A percentile compares a stretch with the other conserved stretches of the same genome.
Conservation (phyloP, 768 basidiomycete species). For the Lentinula detonsa region DNA sequence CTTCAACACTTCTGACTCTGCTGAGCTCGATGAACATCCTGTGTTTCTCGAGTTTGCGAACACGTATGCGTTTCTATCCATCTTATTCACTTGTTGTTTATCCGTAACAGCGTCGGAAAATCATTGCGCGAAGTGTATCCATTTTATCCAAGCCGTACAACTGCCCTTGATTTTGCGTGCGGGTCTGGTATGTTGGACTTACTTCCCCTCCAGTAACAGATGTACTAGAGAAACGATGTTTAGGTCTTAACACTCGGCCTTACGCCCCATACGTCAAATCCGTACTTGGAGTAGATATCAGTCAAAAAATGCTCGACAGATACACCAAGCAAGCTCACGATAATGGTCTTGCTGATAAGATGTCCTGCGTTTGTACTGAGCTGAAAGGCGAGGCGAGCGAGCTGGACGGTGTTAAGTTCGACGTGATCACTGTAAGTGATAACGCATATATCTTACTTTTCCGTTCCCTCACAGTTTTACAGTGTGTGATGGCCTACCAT, state of each 20-base stretch:
- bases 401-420: constrained; percentile 52
- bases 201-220: no score
- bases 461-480: not conserved
- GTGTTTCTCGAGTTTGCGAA: constrained; percentile 9
- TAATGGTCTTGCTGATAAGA: constrained; percentile 65
- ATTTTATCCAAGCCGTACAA: constrained; percentile 52
- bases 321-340: constrained; percentile 55
- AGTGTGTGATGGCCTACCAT: constrained; percentile 34
- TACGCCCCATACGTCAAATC: constrained; percentile 51
- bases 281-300: constrained; percentile 74
- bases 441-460: not conserved
- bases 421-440: constrained; percentile 59
- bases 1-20: constrained; percentile 11
- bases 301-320: constrained; percentile 59
- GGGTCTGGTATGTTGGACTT: constrained; percentile 44
- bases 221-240: no score
- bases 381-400: constrained; percentile 42
- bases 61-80: constrained; percentile 3
- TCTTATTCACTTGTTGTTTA: not conserved
- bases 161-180: constrained; percentile 70
- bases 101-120: constrained; percentile 21
- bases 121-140: constrained; percentile 33
- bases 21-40: constrained; percentile 11
- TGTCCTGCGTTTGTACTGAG: constrained; percentile 53
- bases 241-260: constrained; percentile 13